Conservation (phyloP, 23 red algal species). For the Pyropia haitanensis region DNA sequence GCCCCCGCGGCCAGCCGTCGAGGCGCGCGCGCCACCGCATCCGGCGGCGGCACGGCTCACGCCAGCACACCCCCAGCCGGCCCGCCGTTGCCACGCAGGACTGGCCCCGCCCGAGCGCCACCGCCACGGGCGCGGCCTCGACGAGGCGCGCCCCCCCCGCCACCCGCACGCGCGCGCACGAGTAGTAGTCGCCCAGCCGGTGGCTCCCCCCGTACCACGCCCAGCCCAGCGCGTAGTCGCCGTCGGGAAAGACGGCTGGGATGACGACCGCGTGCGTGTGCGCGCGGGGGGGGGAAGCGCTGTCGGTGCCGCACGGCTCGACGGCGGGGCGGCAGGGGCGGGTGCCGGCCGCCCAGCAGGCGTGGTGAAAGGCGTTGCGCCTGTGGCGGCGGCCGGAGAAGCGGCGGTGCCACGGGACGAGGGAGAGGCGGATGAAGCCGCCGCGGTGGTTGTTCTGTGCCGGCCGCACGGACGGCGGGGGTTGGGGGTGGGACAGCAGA, state of each 20-base stretch:
- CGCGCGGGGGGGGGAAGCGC: slow-evolving; percentile 8
- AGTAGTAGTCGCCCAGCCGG: slow-evolving; percentile 36
- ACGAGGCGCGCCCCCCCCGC: slow-evolving; percentile 2
- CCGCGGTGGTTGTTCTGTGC: slow-evolving; percentile 42
- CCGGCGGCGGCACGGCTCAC: too few species aligned
- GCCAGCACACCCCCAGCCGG: too few species aligned
- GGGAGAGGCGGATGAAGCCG: slow-evolving; percentile 28
- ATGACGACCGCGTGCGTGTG: slow-evolving; percentile 21
- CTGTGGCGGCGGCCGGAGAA: slow-evolving; percentile 14
- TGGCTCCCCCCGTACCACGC: slow-evolving; percentile 39
- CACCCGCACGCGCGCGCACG: slow-evolving; percentile 28
- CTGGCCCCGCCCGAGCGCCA: too few species aligned
- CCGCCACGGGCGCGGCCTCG: background rate
- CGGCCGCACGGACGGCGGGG: too few species aligned
- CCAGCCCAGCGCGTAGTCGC: slow-evolving; percentile 45
- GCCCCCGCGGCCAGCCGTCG: too few species aligned
- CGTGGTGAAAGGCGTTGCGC: slow-evolving; percentile 28
- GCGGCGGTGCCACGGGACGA: slow-evolving; percentile 19
- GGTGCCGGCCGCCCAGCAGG: slow-evolving; percentile 21
- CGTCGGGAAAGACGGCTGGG: slow-evolving; percentile 38
- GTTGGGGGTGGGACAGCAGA: too few species aligned
- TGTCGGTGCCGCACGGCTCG: background rate
- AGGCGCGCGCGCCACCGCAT: too few species aligned
- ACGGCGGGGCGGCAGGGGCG: slow-evolving; percentile 7
- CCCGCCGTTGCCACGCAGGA: too few species aligned